Conservation (phyloP, 2,329 filamentous ascomycete genomes). For the Clonostachys rosea region DNA sequence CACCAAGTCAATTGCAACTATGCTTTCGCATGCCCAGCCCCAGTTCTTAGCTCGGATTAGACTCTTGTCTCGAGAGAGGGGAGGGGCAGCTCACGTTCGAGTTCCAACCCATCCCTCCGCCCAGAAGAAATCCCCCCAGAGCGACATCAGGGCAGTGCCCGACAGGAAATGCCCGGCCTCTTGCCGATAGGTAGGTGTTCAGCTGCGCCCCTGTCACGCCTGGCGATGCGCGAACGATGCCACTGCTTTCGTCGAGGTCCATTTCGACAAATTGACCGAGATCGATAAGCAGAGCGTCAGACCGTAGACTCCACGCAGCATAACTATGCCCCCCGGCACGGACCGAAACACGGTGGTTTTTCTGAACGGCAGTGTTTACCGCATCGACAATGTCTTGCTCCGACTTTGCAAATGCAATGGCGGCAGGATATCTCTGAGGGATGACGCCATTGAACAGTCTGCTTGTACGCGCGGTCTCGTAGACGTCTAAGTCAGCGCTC, state of each 20-base stretch:
- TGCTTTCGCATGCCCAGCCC: constrained; percentile 47
- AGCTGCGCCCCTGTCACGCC: constrained; percentile 39
- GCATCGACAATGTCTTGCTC: background rate
- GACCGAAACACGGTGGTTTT: constrained; percentile 29
- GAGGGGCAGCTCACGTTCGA: constrained; percentile 30
- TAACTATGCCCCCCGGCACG: constrained; percentile 43
- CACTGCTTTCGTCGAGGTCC: constrained; percentile 27
- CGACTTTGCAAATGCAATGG: background rate
- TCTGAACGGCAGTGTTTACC: background rate
- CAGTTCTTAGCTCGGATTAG: constrained; percentile 32
- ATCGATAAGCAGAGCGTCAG: constrained; percentile 36
- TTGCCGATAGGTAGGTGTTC: constrained; percentile 26
- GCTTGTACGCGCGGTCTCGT: background rate
- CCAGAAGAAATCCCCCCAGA: constrained; percentile 49
- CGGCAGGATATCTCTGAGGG: background rate
- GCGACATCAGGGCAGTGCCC: constrained; percentile 54
- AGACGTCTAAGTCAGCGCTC: background rate
- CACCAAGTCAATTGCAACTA: constrained; percentile 40
- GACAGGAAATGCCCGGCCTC: constrained; percentile 42
- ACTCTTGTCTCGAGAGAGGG: background rate
- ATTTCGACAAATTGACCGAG: constrained; percentile 22
- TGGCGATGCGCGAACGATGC: constrained; percentile 34
- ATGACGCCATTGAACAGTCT: background rate
- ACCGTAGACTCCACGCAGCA: constrained; percentile 42
- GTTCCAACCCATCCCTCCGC: constrained; percentile 56